Percentiles rank a stretch among this genome's conserved stretches.
These are phyloP conservation scores for Amaranthus hypochondriacus DNA, from an alignment of 148 eudicot species.

Conservation along the genomic window DNA sequence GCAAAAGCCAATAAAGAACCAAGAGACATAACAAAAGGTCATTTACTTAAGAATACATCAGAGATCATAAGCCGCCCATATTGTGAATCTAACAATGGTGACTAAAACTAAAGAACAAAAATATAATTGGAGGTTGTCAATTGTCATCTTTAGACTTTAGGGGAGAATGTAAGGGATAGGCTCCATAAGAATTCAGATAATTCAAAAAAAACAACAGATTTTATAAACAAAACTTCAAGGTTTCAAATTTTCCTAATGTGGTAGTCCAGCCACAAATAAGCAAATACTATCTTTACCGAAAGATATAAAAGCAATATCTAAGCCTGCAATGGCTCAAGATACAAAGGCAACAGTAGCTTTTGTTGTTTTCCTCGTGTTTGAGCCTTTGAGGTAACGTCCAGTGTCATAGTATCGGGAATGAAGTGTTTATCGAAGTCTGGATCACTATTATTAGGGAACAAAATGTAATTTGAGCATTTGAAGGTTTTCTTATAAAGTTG, in stretches of 20 bases:
- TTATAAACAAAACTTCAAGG: not conserved
- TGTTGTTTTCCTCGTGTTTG: too few species aligned
- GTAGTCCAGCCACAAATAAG: not conserved
- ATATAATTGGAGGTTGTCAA: too few species aligned
- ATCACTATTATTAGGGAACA: too few species aligned
- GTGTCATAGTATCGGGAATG: too few species aligned
- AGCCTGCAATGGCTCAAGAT: not conserved
- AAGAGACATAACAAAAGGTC: not conserved
- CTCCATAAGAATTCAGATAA: too few species aligned
- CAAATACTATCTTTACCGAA: not conserved
- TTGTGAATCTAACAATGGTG: not conserved
- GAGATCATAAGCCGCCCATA: not conserved
- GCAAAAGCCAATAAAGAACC: slow-evolving; percentile 4
- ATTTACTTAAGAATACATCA: slow-evolving; percentile 1
- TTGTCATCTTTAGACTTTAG: too few species aligned
- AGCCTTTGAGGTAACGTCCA: too few species aligned
- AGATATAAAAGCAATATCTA: not conserved
- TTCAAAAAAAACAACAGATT: not conserved
- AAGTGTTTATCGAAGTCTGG: too few species aligned
- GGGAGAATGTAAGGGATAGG: too few species aligned
- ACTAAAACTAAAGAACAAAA: not conserved
- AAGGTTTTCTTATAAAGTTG: too few species aligned
- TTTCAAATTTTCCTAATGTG: not conserved
- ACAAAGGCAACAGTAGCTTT: too few species aligned
- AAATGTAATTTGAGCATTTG: too few species aligned